A percentile compares a stretch with the other conserved stretches of the same genome.
Conservation (phyloP, 2,329 filamentous ascomycete genomes). For the Claviceps cyperi region DNA sequence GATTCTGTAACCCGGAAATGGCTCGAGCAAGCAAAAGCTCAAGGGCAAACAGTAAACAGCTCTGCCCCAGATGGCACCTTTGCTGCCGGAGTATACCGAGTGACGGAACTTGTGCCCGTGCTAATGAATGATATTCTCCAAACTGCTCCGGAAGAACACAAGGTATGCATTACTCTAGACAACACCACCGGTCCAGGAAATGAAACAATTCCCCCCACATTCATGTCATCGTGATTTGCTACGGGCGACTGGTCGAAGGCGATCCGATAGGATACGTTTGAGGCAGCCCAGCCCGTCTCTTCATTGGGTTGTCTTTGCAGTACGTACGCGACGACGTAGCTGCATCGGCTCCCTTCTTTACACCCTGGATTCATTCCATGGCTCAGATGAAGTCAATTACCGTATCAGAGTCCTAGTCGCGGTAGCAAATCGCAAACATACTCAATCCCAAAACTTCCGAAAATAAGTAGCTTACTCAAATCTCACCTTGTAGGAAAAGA, state of each 20-base stretch:
- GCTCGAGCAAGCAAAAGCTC: slow-evolving; percentile 85
- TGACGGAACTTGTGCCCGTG: slow-evolving; percentile 84
- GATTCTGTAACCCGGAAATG: slow-evolving; percentile 98
- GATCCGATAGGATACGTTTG: background rate
- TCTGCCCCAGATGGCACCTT: slow-evolving; percentile 81
- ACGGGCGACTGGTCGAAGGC: background rate
- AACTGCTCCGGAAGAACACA: slow-evolving; percentile 82
- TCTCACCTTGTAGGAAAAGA: slow-evolving; percentile 65
- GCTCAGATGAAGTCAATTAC: background rate
- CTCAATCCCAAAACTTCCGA: slow-evolving; percentile 6
- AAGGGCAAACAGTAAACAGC: slow-evolving; percentile 68
- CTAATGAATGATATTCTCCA: slow-evolving; percentile 93
- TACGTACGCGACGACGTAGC: background rate
- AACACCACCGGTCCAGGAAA: background rate
- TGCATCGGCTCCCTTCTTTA: background rate
- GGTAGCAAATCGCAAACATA: slow-evolving; percentile 11
- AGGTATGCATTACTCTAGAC: slow-evolving; percentile 52
- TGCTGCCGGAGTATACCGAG: slow-evolving; percentile 88
- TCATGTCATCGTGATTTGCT: slow-evolving; percentile 1
- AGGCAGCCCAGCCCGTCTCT: background rate
- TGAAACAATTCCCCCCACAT: background rate
- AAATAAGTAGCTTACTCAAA: slow-evolving; percentile 25
- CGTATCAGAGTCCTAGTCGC: slow-evolving; percentile 8
- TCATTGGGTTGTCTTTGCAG: background rate
- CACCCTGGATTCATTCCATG: background rate